Base-by-base conservation (phyloP, 495 filamentous ascomycete species). In the Lindgomyces ingoldianus region DNA sequence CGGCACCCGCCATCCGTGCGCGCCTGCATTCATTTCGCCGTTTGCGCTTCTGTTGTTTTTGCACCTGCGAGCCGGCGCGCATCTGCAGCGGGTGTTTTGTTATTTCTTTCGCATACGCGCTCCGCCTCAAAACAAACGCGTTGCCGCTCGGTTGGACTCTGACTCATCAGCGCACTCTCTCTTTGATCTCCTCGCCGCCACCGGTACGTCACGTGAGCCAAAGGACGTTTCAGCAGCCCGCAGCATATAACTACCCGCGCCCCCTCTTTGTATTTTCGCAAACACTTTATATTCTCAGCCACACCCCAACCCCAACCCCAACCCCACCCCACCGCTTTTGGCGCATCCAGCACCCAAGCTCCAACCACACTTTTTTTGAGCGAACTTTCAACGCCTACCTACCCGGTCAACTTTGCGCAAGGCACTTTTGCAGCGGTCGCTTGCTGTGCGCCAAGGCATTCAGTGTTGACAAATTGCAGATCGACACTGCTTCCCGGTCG, bases 181-280 rank as follows among this genome's bases (percentile, higher is more conserved):
- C 26, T 52, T 59, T 58, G 29, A 30, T 18, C 18, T 11, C 29
- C 46, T 55, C 45, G 63, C 50, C 64, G 64, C 64, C 64, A 36
- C 64, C 57, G 39, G 58, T 29, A 50, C 63, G 19, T 67, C 64
- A 61, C 64, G 64, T 67, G 58, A 56, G 29, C 26, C 12, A 30
- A 21, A 26, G 25, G 33, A n/a, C 50, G 56, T 66, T 56, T 65
- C 55, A 66, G 63, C 63, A 44, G 55, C 64, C n/a, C 19, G 27
- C 47, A 11, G 24, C 39, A 52, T 54, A 62, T 68, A 62, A 24
- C 16, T 48, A 25, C n/a, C 19, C n/a, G 14, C 16, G 45, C 30
- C 65, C 58, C 48, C 36, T 36, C 33, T 52, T 39, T 63, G 41
- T 22, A n/a, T 46, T 59, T 56, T 55, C 18, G 19, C 33, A 14